Evolutionary conservation across 2,329 filamentous ascomycete genomes (phyloP), one percentile per base, ranked within the genome.

Genomic region (Diaporthe velutina): DNA sequence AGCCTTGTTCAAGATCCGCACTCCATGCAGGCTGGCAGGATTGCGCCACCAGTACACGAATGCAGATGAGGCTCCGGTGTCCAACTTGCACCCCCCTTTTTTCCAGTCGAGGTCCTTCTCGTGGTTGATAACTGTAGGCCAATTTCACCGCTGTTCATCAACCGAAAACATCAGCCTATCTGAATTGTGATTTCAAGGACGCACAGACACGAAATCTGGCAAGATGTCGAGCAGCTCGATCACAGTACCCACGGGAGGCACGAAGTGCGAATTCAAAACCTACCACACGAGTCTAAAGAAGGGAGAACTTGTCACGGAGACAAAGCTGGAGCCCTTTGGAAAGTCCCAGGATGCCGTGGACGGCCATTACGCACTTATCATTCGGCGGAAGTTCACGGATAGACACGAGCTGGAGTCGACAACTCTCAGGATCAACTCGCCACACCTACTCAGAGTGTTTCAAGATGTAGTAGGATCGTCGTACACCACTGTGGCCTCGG

Each of bases 211-310:
- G 7, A n/a, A 22, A 6, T 4, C 2, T 28, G 6, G 2, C 57
- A 61, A 42, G 5, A 61, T 61, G 57, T 61, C 57, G 13, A 30
- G n/a, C 57, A 61, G 9, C 38, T 17, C 40, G 15, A 61, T 12
- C 38, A 19, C 35, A 25, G n/a, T 17, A 1, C 8, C 13, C 22
- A 28, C 35, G 25, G 35, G 2, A 19, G 57, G 57, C n/a, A 28
- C 19, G 57, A 61, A 61, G 15, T 61, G 57, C 38, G 35, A 61
- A 28, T 61, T 61, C 57, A 61, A 28, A 19, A 61, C 57, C 8
- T 61, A 61, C 17, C 57, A 61, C 7, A 61, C 57, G 38, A 61
- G n/a, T 19, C 57, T 13, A 9, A 61, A 61, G 35, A 61, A 42
- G 15, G 38, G 38, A 19, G 57, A 19, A 5, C n/a, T 61, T 42